Evolutionary conservation across 352 stramenopile species (phyloP), one percentile per base, ranked within the genome.

Genomic region (Phytophthora agathidicida): DNA sequence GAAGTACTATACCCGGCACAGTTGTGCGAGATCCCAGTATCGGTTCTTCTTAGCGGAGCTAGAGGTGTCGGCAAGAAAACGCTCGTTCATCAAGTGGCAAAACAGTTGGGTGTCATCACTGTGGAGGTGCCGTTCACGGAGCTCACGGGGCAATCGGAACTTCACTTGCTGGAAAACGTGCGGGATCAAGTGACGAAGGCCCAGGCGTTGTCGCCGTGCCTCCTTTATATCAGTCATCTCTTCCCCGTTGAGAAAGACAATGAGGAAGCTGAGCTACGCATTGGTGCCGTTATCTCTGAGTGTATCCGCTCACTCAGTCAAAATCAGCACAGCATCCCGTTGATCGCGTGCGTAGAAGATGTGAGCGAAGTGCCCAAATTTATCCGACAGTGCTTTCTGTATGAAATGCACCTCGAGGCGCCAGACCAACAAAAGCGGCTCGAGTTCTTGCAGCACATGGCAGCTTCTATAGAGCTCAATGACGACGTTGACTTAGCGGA

Each of bases 161-260:
- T 92, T 24, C 77, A 90, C 44, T 51, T 93, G 28, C 54, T 93
- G 6, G 75, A 95, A 42, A 93, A 93, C 31, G 67, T 95, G 9
- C 79, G 77, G 3, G 71, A 86, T 2, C 74, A 91, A 64, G 75
- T 91, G 6, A 69, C 65, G 2, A 93, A 93, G 59, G 80, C 84
- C 0, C 70, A 88, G 26, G 70, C 75, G 3, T 41, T 95, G 17
- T 71, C 83, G 8, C 82, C 82, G 1, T 93, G 86, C 44, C 48
- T 95, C 13, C 65, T 94, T n/a, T 94, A 92, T 54, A 83, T 94
- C 32, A 88, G 82, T 36, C 83, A 75, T 42, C 76, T 93, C 50
- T 95, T 93, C 46, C 65, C 77, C 5, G 66, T 91, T 19, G 80
- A 93, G 27, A 89, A 92, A 37, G 71, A 89, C 31, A 85, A 93